These are phyloP conservation scores for Suhomyces atakaporum DNA, from an alignment of 1,139 yeast genomes.

Conservation along the genomic window DNA sequence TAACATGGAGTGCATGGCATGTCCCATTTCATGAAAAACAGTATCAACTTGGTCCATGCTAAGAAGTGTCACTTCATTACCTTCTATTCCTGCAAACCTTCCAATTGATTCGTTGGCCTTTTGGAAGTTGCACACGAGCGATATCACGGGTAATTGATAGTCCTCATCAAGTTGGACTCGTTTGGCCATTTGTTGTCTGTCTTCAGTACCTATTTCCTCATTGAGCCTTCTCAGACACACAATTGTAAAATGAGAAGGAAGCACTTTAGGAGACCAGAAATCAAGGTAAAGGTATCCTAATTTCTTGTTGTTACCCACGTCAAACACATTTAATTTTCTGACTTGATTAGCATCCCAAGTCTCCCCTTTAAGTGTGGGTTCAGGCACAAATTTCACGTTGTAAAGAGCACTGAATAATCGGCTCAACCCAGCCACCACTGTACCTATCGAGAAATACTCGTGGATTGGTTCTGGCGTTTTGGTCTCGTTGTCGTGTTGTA, in stretches of 20 bases:
- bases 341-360: conserved; percentile 87
- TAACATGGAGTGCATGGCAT: conserved; percentile 96
- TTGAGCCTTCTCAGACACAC: conserved; percentile 75
- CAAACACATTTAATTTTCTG: conserved; percentile 69
- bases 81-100: conserved; percentile 30
- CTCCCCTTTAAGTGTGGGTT: conserved; percentile 66
- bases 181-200: conserved; percentile 31
- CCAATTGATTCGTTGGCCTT: conserved; percentile 30
- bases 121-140: conserved; percentile 84
- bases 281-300: conserved; percentile 48
- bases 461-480: conserved; percentile 11
- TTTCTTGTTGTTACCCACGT: conserved; percentile 25
- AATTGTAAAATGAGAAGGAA: conserved; percentile 96
- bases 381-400: conserved; percentile 75
- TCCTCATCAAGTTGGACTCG: conserved; percentile 53
- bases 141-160: conserved; percentile 86
- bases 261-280: conserved; percentile 49
- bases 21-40: conserved; percentile 98
- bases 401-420: conserved; percentile 68
- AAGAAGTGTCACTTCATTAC: conserved; percentile 47
- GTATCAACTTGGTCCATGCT: conserved; percentile 86
- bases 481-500: conserved; percentile 15
- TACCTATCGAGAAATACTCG: conserved; percentile 79
- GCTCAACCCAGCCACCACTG: conserved; percentile 82
- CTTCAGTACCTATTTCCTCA: conserved; percentile 31